Conservation (phyloP, 208 protist species). For the Trypanosoma platydactyli region DNA sequence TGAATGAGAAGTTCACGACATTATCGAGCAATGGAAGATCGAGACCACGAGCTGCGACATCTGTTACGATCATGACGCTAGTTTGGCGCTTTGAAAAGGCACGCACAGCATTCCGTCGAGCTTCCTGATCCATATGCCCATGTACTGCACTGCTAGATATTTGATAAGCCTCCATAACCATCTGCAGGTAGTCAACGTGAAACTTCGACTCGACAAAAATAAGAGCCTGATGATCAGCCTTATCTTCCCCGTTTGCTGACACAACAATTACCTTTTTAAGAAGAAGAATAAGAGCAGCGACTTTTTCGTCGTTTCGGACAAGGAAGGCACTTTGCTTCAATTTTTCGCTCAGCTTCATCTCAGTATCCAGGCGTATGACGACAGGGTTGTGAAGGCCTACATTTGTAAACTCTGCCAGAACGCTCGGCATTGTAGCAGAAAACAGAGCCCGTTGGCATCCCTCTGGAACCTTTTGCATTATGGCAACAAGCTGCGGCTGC, state of each 20-base stretch:
- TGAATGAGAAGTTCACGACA: conserved; percentile 99
- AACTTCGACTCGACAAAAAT: conserved; percentile 97
- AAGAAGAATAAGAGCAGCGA: conserved; percentile 93
- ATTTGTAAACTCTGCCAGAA: conserved; percentile 97
- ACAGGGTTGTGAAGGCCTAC: conserved; percentile 96
- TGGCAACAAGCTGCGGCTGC: conserved; percentile 95
- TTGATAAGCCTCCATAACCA: conserved; percentile 83
- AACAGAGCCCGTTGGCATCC: conserved; percentile 97
- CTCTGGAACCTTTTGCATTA: conserved; percentile 94
- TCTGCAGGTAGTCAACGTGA: conserved; percentile 97
- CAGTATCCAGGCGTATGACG: conserved; percentile 97
- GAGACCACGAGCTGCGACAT: conserved; percentile 99
- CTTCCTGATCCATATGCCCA: conserved; percentile 97
- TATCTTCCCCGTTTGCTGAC: conserved; percentile 23
- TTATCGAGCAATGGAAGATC: conserved; percentile 99
- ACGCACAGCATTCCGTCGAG: conserved; percentile 94
- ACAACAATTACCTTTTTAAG: conserved; percentile 89
- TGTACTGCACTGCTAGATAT: conserved; percentile 90
- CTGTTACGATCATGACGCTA: conserved; percentile 97
- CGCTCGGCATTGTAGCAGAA: conserved; percentile 97
- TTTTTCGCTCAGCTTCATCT: conserved; percentile 96
- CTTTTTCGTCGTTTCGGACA: conserved; percentile 95
- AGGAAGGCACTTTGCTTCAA: conserved; percentile 94
- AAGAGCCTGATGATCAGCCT: conserved; percentile 84
- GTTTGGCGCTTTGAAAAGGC: conserved; percentile 91